A percentile compares a stretch with the other conserved stretches of the same genome.
phyloP scores from a whole-genome alignment of 129 eudicot species.

The Pseudognaphalium luteoalbum region DNA sequence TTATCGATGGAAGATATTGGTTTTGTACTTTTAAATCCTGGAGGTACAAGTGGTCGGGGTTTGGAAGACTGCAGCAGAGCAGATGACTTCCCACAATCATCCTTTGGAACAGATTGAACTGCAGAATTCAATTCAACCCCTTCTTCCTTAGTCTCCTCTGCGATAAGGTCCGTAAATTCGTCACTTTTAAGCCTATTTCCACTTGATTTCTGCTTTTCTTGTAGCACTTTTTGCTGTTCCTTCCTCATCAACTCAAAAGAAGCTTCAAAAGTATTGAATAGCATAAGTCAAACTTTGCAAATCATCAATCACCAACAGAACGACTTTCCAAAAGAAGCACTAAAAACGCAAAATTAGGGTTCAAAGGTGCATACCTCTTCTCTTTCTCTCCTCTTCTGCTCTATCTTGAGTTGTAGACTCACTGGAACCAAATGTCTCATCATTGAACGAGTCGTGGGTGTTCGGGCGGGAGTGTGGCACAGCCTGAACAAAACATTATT shows the following conservation, averaged over 20 bases:
- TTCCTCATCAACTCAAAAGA: conserved; percentile 94
- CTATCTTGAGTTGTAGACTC: conserved; percentile 80
- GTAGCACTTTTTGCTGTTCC: conserved; percentile 86
- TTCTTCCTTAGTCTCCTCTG: conserved; percentile 63
- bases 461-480: conserved; percentile 62
- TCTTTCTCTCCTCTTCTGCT: conserved; percentile 86
- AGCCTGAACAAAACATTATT: conserved; percentile 54
- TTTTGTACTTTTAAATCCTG: conserved; percentile 77
- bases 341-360: conserved; percentile 6
- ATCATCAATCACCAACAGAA: conserved; percentile 21
- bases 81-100: conserved; percentile 56
- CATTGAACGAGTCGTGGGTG: conserved; percentile 72
- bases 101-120: conserved; percentile 37
- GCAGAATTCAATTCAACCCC: conserved; percentile 40
- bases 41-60: conserved; percentile 89
- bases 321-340: not conserved
- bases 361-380: conserved; percentile 64
- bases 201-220: conserved; percentile 75
- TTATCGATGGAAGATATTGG: conserved; percentile 35
- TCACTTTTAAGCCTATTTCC: conserved; percentile 50
- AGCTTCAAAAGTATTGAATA: conserved; percentile 41
- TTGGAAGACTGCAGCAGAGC: conserved; percentile 50
- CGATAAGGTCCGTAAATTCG: conserved; percentile 35
- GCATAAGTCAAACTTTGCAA: conserved; percentile 16
- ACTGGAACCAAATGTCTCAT: conserved; percentile 92